Conservation (phyloP, 768 basidiomycete species). For the Leccinum incarnatum region DNA sequence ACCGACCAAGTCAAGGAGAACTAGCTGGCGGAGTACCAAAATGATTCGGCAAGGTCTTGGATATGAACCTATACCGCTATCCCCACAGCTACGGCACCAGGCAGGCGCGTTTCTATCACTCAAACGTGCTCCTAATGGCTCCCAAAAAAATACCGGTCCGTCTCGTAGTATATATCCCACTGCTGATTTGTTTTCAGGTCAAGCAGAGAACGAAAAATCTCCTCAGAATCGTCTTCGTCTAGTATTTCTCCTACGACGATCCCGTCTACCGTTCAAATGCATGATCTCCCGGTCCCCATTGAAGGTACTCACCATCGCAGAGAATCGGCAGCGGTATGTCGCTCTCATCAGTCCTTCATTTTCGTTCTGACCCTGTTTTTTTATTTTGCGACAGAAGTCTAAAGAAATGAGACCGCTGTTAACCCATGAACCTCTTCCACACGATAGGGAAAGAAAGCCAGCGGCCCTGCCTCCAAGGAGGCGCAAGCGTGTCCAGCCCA, state of each 20-base stretch:
- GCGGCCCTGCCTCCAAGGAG: slow-evolving; percentile 13
- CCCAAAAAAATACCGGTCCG: slow-evolving; percentile 21
- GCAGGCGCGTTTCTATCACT: slow-evolving; percentile 31
- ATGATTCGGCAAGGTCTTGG: slow-evolving; percentile 23
- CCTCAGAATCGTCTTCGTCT: slow-evolving; percentile 9
- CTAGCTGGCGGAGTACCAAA: slow-evolving; percentile 31
- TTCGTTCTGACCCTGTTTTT: slow-evolving; percentile 10
- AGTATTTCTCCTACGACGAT: slow-evolving; percentile 5
- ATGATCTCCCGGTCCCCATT: slow-evolving; percentile 13
- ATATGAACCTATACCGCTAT: slow-evolving; percentile 25
- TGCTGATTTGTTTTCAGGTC: slow-evolving; percentile 13
- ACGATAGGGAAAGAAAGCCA: slow-evolving; percentile 25
- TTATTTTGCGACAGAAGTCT: slow-evolving; percentile 16
- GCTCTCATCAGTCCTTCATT: slow-evolving; percentile 11
- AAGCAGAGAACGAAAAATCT: slow-evolving; percentile 8
- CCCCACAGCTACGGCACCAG: slow-evolving; percentile 35
- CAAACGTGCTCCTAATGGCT: slow-evolving; percentile 26
- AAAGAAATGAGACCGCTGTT: slow-evolving; percentile 20
- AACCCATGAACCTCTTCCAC: slow-evolving; percentile 23
- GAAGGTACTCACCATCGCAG: slow-evolving; percentile 16
- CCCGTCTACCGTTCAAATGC: slow-evolving; percentile 10
- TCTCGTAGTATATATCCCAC: slow-evolving; percentile 25
- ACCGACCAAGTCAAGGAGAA: neutral
- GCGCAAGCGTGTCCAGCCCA: slow-evolving; percentile 23
- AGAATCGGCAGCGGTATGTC: slow-evolving; percentile 21